Base-by-base conservation (phyloP, 2,329 filamentous ascomycete species). In the Fusarium hostae region DNA sequence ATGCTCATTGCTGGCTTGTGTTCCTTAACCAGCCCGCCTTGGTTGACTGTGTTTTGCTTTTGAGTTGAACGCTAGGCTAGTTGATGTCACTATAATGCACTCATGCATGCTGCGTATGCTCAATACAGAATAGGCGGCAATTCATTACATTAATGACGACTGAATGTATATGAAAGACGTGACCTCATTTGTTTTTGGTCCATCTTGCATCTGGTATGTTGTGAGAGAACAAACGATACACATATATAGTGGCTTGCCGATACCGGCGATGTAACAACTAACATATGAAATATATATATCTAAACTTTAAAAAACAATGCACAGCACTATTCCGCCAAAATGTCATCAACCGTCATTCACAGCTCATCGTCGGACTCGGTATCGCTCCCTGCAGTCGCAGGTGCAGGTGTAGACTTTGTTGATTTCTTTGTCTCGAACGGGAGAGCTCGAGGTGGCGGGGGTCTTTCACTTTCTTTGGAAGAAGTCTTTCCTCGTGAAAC, bases 331-430 rank as follows among this genome's bases (percentile, higher is more conserved):
- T 39, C 37, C 26, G 35, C 54, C 40, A 11, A 55, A 56, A 20
- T 37, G 40, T 50, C 52, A 58, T 68, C 32, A 68, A 6, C 65
- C 52, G 20, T 65, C 48, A 30, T 52, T 83, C 76, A 89, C 63
- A 89, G 71, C 74, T 89, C 87, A 72, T 89, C 87, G 66, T 88
- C 87, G 1, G 86, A 87, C n/a, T 86, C 86, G 0, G 86, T 87
- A 59, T 88, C 86, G 51, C 83, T 85, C 20, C 76, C 81, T 15
- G 78, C 78, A 24, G 73, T 59, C 9, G 78, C 77, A 13, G 71
- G 69, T 12, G 77, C 45, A 69, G 78, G 44, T 71, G 76, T 62
- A 22, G 75, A 34, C 15, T 71, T 77, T 9, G 80, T 63, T 5
- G 79, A 66, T 50, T 80, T 84, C 59, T 76, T 81, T 37, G 73